Base-by-base conservation (phyloP, 805 yeast species). In the Clavispora vitiphila region DNA sequence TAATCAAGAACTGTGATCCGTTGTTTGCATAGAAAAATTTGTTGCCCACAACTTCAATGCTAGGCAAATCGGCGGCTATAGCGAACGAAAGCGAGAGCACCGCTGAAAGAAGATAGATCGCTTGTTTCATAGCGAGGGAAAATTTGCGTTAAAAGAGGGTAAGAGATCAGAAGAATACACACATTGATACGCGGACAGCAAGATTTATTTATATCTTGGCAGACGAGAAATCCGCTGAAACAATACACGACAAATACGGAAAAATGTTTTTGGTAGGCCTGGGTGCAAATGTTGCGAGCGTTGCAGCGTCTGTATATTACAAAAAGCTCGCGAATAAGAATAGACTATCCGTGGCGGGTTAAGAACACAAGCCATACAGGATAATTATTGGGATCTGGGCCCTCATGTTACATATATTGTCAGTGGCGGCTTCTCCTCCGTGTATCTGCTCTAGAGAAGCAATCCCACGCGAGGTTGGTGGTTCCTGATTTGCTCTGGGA, bases 1-100 rank as follows among this genome's bases (percentile, higher is more conserved):
- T 80, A 56, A 85, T 77, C 64, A 74, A 82, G 59, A 85, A 85
- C 61, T 83, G 90, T 41, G 88, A 77, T 39, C 90, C 91, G 57
- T 84, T 84, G 65, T 81, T 81, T 44, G 85, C 69, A 66, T 67
- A 85, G 72, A 76, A 85, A 58, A 85, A 84, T 63, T 84, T 83
- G 76, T 82, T 83, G 48, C 91, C 91, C 43, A 76, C 77, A 49
- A 84, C 74, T 56, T 83, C 87, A 51, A 85, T 54, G 25, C 57
- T 56, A 5, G 73, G 74, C 43, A 50, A 40, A 31, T 35, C 41
- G 21, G 50, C 47, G 12, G 53, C 49, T 41, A 37, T 23, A 25
- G 44, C 48, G 12, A 49, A 24, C 15, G 45, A 40, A 32, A 47
- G 37, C 37, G 48, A 36, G 12, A 41, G 29, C 15, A 38, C 35